A percentile compares a stretch with the other conserved stretches of the same genome.
Evolutionary conservation across 2,329 filamentous ascomycete genomes (phyloP).

Genomic region (Aspergillus arachidicola): DNA sequence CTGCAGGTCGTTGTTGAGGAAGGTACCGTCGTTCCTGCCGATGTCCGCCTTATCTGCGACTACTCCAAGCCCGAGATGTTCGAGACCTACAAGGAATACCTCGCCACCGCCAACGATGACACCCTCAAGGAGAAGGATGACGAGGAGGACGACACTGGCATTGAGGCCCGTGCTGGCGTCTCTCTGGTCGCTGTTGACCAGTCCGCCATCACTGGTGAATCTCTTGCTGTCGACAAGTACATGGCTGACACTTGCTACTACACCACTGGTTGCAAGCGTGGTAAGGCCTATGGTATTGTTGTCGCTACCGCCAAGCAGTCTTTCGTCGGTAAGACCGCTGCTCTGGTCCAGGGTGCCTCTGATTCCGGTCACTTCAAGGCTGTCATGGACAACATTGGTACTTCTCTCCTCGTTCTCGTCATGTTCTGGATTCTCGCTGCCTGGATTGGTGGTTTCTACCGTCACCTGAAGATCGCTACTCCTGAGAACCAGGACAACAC

Average conservation of each 20-base stretch:
- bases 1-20: conserved; percentile 68
- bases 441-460: conserved; percentile 81
- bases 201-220: conserved; percentile 80
- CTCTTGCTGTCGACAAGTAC: conserved; percentile 63
- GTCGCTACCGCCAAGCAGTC: conserved; percentile 69
- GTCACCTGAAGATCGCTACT: conserved; percentile 62
- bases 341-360: conserved; percentile 72
- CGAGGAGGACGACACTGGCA: conserved; percentile 56
- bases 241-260: conserved; percentile 77
- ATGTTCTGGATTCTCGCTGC: conserved; percentile 74
- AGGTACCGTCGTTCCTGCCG: conserved; percentile 70
- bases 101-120: conserved; percentile 62
- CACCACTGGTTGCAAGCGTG: conserved; percentile 80
- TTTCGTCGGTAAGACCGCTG: conserved; percentile 76
- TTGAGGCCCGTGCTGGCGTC: conserved; percentile 64
- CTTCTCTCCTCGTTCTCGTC: conserved; percentile 71
- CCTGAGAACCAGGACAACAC: conserved; percentile 60
- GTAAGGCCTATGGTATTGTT: conserved; percentile 72
- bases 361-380: conserved; percentile 80
- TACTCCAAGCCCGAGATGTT: conserved; percentile 70
- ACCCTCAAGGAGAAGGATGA: conserved; percentile 61
- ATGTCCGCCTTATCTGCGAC: conserved; percentile 72
- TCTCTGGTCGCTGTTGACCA: conserved; percentile 72
- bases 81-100: conserved; percentile 67
- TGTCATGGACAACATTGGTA: conserved; percentile 81